Evolutionary conservation across 2,329 filamentous ascomycete genomes (phyloP).

Genomic region (Geoglossum cookeanum): DNA sequence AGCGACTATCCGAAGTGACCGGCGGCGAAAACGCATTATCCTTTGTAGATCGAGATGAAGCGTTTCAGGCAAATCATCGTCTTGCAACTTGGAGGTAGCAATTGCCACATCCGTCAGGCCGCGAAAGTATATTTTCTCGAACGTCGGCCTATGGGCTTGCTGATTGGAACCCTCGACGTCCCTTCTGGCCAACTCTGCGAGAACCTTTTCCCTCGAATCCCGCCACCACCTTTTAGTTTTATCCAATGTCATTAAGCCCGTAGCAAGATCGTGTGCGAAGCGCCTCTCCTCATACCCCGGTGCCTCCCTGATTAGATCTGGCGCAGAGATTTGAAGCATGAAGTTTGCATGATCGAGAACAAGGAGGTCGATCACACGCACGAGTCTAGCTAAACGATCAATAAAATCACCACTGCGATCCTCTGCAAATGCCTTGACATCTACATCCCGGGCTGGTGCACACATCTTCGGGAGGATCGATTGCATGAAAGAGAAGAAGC

Average conservation of each 20-base stretch:
- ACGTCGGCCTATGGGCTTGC: slow-evolving; percentile 40
- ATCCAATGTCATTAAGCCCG: slow-evolving; percentile 33
- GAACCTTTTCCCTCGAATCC: slow-evolving; percentile 41
- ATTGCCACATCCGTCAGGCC: slow-evolving; percentile 59
- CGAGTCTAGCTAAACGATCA: slow-evolving; percentile 54
- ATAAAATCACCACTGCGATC: slow-evolving; percentile 42
- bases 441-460: slow-evolving; percentile 59
- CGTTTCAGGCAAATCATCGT: slow-evolving; percentile 49
- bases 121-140: slow-evolving; percentile 55
- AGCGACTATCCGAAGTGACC: slow-evolving; percentile 47
- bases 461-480: slow-evolving; percentile 60
- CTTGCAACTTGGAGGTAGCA: slow-evolving; percentile 36
- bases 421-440: slow-evolving; percentile 49
- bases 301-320: slow-evolving; percentile 51
- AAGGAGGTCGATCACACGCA: slow-evolving; percentile 58
- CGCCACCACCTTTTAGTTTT: slow-evolving; percentile 49
- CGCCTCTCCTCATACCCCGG: slow-evolving; percentile 54
- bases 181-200: slow-evolving; percentile 45
- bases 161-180: slow-evolving; percentile 50
- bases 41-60: slow-evolving; percentile 49
- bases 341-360: slow-evolving; percentile 72
- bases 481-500: slow-evolving; percentile 60
- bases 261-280: slow-evolving; percentile 46
- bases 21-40: slow-evolving; percentile 35
- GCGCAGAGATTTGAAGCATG: slow-evolving; percentile 51